Percentiles rank a stretch among this genome's conserved stretches.
These are phyloP conservation scores for Gynandropsis gynandra DNA, from an alignment of 345 rosid genomes.

Conservation along the genomic window DNA sequence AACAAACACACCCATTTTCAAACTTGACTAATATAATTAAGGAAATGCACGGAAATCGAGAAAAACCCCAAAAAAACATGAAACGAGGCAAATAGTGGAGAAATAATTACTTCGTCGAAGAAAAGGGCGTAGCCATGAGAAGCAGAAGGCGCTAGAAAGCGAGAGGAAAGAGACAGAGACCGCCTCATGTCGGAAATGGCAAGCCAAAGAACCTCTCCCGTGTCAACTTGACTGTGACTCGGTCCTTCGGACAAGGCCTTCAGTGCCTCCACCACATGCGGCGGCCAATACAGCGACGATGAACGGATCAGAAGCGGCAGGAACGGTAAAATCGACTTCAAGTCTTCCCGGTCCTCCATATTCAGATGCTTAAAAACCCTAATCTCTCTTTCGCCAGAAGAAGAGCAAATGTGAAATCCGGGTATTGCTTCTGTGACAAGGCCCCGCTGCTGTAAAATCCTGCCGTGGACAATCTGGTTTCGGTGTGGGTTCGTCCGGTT, in stretches of 20 bases:
- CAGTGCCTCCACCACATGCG: constrained; percentile 50
- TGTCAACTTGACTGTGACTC: constrained; percentile 44
- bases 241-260: constrained; percentile 61
- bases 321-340: constrained; percentile 44
- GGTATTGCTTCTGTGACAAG: constrained; percentile 15
- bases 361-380: background rate
- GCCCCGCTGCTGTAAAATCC: constrained; percentile 15
- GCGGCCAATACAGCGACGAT: constrained; percentile 56
- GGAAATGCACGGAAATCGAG: background rate
- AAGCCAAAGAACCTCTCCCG: constrained; percentile 50
- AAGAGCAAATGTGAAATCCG: constrained; percentile 11
- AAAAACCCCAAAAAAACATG: background rate
- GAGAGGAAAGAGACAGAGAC: constrained; percentile 37
- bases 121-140: constrained; percentile 49
- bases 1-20: background rate
- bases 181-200: constrained; percentile 50
- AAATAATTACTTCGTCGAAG: constrained; percentile 51
- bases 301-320: constrained; percentile 49
- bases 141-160: constrained; percentile 39
- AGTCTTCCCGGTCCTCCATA: constrained; percentile 55
- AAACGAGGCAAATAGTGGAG: background rate
- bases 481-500: constrained; percentile 3
- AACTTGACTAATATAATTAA: background rate
- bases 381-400: background rate
- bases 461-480: no score